A percentile compares a stretch with the other conserved stretches of the same genome.
These are phyloP conservation scores for Yarrowia yakushimensis DNA, from an alignment of 805 yeast species.

Conservation along the genomic window DNA sequence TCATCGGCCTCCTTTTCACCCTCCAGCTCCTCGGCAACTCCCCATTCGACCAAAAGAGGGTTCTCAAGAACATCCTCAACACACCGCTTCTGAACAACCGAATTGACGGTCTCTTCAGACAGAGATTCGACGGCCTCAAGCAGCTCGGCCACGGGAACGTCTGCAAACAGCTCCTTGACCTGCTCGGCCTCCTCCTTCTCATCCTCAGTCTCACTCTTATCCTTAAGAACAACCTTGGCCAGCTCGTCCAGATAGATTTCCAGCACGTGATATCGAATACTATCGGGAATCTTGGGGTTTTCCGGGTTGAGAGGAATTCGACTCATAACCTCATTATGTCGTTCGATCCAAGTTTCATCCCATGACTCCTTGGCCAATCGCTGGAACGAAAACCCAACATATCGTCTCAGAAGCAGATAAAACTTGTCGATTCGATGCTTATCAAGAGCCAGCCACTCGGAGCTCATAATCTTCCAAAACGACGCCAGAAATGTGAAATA, in stretches of 20 bases:
- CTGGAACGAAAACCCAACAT: constrained; percentile 59
- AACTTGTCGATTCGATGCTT: constrained; percentile 83
- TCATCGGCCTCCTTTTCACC: constrained; percentile 29
- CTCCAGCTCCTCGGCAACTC: constrained; percentile 35
- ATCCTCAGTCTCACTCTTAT: constrained; percentile 38
- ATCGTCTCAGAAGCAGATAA: constrained; percentile 74
- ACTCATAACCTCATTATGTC: constrained; percentile 45
- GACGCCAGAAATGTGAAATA: constrained; percentile 58
- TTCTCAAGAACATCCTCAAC: constrained; percentile 65
- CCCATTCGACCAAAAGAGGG: constrained; percentile 62
- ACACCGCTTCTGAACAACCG: constrained; percentile 62
- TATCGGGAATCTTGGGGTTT: constrained; percentile 58
- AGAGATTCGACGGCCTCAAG: constrained; percentile 60
- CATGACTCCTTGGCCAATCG: constrained; percentile 54
- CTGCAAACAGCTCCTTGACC: constrained; percentile 38
- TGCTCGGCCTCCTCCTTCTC: constrained; percentile 33
- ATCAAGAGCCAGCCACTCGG: constrained; percentile 84
- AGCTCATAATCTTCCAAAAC: constrained; percentile 73
- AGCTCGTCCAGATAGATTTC: constrained; percentile 85
- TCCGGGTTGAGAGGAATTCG: constrained; percentile 44
- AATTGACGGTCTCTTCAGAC: constrained; percentile 47
- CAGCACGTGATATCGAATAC: constrained; percentile 77
- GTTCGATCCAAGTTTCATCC: constrained; percentile 47
- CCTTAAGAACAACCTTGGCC: constrained; percentile 58
- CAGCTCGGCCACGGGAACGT: constrained; percentile 53